A percentile compares a stretch with the other conserved stretches of the same genome.
These are phyloP conservation scores for Tetracladium marchalianum DNA, from an alignment of 495 filamentous ascomycete species.

Conservation along the genomic window DNA sequence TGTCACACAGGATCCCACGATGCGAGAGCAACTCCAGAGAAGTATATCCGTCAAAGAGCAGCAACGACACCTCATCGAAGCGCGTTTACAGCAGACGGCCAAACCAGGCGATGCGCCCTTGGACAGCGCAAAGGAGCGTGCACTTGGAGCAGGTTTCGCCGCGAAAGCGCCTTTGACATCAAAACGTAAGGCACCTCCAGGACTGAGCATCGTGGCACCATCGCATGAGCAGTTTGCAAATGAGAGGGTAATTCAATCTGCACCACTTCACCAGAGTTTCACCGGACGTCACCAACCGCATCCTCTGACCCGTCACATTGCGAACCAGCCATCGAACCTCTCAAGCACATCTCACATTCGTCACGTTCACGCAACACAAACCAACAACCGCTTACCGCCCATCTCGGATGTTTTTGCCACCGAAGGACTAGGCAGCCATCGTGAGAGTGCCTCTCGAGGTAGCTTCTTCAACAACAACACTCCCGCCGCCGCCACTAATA, in stretches of 20 bases:
- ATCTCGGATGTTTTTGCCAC: slow-evolving; percentile 89
- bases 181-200: slow-evolving; percentile 76
- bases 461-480: slow-evolving; percentile 18
- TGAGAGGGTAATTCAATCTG: slow-evolving; percentile 94
- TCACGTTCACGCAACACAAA: slow-evolving; percentile 79
- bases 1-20: slow-evolving; percentile 88
- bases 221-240: slow-evolving; percentile 93
- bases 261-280: slow-evolving; percentile 90
- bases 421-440: slow-evolving; percentile 59
- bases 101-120: slow-evolving; percentile 54
- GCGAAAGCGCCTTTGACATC: slow-evolving; percentile 58
- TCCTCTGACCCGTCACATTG: slow-evolving; percentile 70
- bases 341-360: slow-evolving; percentile 86
- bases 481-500: neutral
- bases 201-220: slow-evolving; percentile 89
- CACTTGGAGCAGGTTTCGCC: slow-evolving; percentile 42
- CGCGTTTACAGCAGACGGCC: slow-evolving; percentile 75
- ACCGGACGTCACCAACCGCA: slow-evolving; percentile 80
- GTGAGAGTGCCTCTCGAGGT: slow-evolving; percentile 24
- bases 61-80: slow-evolving; percentile 90
- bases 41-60: slow-evolving; percentile 91
- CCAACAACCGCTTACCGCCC: slow-evolving; percentile 85
- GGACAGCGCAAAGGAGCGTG: slow-evolving; percentile 35
- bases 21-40: slow-evolving; percentile 89
- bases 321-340: slow-evolving; percentile 77